Conservation (phyloP, 2,329 filamentous ascomycete species). For the Arthrobotrys conoides region DNA sequence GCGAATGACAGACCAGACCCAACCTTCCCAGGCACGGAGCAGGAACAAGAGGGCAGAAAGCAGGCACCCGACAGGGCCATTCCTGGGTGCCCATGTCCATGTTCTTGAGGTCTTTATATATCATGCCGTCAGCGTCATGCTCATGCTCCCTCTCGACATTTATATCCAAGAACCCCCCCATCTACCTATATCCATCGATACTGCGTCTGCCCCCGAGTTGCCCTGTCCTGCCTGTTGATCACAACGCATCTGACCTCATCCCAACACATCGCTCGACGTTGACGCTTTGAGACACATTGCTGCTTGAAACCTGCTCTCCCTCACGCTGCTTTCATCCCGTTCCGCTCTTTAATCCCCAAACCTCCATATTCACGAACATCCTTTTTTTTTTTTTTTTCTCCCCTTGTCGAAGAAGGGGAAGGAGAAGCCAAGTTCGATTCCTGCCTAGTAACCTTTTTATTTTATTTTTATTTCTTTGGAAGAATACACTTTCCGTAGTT, state of each 20-base stretch:
- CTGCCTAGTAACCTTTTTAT: neutral
- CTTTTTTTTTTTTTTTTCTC: neutral
- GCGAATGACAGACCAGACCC: slow-evolving; percentile 36
- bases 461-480: too few relatives aligned
- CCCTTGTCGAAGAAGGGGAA: neutral
- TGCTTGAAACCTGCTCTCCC: slow-evolving; percentile 31
- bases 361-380: slow-evolving; percentile 1
- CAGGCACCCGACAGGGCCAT: slow-evolving; percentile 34
- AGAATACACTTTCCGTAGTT: neutral
- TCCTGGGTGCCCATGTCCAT: neutral
- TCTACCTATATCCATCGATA: neutral
- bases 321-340: slow-evolving; percentile 5
- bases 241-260: slow-evolving; percentile 57
- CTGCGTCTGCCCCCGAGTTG: slow-evolving; percentile 24
- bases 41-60: slow-evolving; percentile 6
- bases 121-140: slow-evolving; percentile 42
- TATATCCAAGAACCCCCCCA: neutral
- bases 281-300: slow-evolving; percentile 28
- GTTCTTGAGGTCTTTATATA: slow-evolving; percentile 18
- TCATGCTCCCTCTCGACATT: neutral
- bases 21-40: slow-evolving; percentile 20
- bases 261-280: slow-evolving; percentile 41
- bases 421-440: neutral
- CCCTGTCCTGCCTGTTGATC: slow-evolving; percentile 32
- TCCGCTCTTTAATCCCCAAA: neutral